Evolutionary conservation across 768 basidiomycete species (phyloP), one percentile per base, ranked within the genome.

Genomic region (Pholiota conissans): DNA sequence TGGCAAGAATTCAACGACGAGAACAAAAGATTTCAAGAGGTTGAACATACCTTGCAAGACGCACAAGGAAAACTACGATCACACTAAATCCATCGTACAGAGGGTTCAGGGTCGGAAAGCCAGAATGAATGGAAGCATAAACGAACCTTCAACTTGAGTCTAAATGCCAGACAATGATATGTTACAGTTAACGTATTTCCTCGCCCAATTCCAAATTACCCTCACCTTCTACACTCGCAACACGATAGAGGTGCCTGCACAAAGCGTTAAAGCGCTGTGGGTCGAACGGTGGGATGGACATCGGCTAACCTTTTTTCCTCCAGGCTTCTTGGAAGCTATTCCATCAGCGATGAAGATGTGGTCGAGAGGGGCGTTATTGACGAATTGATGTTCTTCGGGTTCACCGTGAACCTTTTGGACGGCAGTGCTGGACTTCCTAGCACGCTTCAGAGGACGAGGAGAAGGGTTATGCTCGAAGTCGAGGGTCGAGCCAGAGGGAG

Each of bases 171-270:
- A 52, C 20, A 56, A 45, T 42, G 49, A 55, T 30, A 45, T 47
- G 30, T 13, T n/a, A 56, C 47, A 48, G 37, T 66, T 54, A 54
- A 51, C 47, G 29, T 27, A 47, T 56, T 24, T 55, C 18, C 39
- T 45, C 56, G 49, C 52, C 42, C 57, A 47, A 46, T 51, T 39
- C 42, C 50, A 14, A 53, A 32, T 32, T 32, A 49, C 9, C 51
- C 77, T 64, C 61, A 79, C 83, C 84, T 76, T 63, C 84, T 73
- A 66, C 84, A 86, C 71, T 86, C 84, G 61, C 84, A 84, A 58
- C 84, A 86, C 0, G 84, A 85, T 20, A 86, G 71, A 24, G 84
- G 82, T 32, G 81, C 71, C 79, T 48, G 20, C 49, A 35, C 48
- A 27, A 5, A 52, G 45, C 28, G 5, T 20, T 46, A 46, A 18